Conservation (phyloP, 768 basidiomycete genomes). For the Tricholoma sp. region DNA sequence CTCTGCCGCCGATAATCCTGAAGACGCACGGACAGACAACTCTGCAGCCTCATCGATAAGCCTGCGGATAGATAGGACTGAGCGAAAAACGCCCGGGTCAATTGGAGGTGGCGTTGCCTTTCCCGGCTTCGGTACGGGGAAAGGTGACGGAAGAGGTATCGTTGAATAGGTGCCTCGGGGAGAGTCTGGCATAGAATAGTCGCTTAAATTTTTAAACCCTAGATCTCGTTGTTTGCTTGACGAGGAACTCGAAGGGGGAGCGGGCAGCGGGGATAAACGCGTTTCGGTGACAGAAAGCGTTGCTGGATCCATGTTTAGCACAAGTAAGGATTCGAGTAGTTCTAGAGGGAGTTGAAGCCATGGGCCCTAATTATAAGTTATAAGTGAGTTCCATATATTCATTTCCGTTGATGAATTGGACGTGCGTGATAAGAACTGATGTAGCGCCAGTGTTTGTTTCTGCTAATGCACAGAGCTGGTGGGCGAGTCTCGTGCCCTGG, state of each 20-base stretch:
- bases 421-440: constrained; percentile 88
- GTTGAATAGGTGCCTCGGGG: constrained; percentile 30
- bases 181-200: constrained; percentile 43
- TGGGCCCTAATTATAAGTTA: constrained; percentile 76
- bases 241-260: constrained; percentile 19
- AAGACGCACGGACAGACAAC: constrained; percentile 81
- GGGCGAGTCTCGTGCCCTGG: constrained; percentile 44
- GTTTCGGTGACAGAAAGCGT: constrained; percentile 47
- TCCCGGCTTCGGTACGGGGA: constrained; percentile 53
- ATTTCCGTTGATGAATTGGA: constrained; percentile 16
- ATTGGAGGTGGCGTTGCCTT: constrained; percentile 81
- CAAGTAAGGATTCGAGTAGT: constrained; percentile 74
- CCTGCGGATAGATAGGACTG: constrained; percentile 65
- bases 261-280: constrained; percentile 31
- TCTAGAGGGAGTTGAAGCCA: constrained; percentile 90
- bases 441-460: constrained; percentile 93
- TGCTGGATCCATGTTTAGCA: constrained; percentile 72
- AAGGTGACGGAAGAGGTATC: constrained; percentile 38
- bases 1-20: constrained; percentile 73
- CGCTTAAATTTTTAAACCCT: constrained; percentile 36
- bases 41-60: constrained; percentile 90
- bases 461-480: constrained; percentile 76
- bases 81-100: constrained; percentile 83
- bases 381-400: constrained; percentile 13
- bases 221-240: constrained; percentile 40